A percentile compares a stretch with the other conserved stretches of the same genome.
phyloP scores from a whole-genome alignment of 2,329 filamentous ascomycete genomes.

The Colletotrichum chlorophyti region DNA sequence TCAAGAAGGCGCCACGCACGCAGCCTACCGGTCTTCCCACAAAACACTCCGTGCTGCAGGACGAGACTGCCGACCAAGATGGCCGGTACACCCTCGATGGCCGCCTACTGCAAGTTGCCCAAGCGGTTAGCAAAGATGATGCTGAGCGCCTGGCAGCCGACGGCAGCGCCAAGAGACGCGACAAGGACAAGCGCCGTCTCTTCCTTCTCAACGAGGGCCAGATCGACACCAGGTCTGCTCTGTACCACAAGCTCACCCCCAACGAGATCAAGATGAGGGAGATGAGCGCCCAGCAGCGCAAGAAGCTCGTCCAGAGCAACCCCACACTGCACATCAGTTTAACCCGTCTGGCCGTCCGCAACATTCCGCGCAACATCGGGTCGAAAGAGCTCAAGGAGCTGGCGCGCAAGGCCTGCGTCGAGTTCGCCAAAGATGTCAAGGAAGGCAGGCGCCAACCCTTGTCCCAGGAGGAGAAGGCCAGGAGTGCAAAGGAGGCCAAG shows the following conservation, averaged over 20 bases:
- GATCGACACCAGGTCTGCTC: conserved; percentile 76
- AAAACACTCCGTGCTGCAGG: conserved; percentile 85
- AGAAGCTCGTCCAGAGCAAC: conserved; percentile 89
- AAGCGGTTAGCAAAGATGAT: conserved; percentile 84
- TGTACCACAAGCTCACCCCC: conserved; percentile 78
- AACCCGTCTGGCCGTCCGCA: conserved; percentile 89
- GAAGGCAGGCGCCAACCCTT: conserved; percentile 76
- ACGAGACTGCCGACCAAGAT: conserved; percentile 80
- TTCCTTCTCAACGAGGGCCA: conserved; percentile 89
- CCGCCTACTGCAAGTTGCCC: conserved; percentile 82
- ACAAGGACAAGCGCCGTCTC: conserved; percentile 88
- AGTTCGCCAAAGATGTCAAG: conserved; percentile 91
- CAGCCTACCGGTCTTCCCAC: conserved; percentile 49
- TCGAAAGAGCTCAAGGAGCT: conserved; percentile 91
- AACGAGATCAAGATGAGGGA: conserved; percentile 89
- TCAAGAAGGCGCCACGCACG: conserved; percentile 74
- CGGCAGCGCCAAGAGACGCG: conserved; percentile 67
- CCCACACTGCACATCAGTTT: conserved; percentile 87
- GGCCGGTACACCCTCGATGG: conserved; percentile 92
- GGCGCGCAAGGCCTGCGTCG: conserved; percentile 90
- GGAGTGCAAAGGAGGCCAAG: conserved; percentile 81
- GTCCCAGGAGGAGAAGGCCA: conserved; percentile 85
- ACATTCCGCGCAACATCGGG: conserved; percentile 82
- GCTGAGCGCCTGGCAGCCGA: conserved; percentile 78
- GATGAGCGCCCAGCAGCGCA: conserved; percentile 84